phyloP scores from a whole-genome alignment of 2,329 filamentous ascomycete species.

The Seiridium unicorne region DNA sequence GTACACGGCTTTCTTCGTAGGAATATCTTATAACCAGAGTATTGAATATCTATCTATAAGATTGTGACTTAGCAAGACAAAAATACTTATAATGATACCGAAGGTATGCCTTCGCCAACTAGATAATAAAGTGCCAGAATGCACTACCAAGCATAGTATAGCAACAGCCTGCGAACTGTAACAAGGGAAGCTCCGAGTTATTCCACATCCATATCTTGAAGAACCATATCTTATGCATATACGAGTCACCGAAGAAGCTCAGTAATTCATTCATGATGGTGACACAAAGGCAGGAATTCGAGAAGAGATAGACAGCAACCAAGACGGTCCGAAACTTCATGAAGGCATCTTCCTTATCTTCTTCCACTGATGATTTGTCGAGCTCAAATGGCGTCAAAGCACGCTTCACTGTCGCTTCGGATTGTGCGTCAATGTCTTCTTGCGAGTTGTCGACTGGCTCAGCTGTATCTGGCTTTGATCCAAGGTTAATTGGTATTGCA shows the following conservation, averaged over 20 bases:
- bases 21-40: no score
- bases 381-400: not conserved
- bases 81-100: no score
- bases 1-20: no score
- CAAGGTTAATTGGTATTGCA: no score
- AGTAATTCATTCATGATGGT: not conserved
- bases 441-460: not conserved
- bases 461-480: not conserved
- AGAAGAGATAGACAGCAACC: not conserved
- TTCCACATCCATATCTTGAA: conserved; percentile 2
- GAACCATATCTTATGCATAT: conserved; percentile 4
- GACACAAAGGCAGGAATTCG: conserved; percentile 2
- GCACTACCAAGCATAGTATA: not conserved
- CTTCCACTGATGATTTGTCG: not conserved
- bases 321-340: not conserved
- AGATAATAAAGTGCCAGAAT: no score
- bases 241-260: not conserved
- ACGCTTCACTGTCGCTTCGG: not conserved
- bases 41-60: no score
- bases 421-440: not conserved
- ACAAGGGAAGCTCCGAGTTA: not conserved
- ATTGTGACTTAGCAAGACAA: no score
- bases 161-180: not conserved
- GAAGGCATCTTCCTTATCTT: not conserved
- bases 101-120: no score